Conservation (phyloP, 345 rosid species). For the Hypericum perforatum region DNA sequence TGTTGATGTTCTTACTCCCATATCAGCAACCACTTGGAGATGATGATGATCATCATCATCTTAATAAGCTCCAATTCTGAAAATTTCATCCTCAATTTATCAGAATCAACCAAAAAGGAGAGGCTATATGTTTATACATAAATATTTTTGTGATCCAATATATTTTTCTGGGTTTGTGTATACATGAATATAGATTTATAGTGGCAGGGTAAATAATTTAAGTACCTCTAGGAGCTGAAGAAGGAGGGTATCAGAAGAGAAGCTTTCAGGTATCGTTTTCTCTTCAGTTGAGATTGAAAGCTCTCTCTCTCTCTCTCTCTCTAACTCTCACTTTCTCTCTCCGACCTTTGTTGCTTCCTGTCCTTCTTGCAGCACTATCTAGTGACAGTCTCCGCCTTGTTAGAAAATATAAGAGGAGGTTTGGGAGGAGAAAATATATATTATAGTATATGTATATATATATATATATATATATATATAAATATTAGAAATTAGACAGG, state of each 20-base stretch:
- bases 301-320: constrained; percentile 36
- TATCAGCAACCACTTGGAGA: constrained; percentile 31
- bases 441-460: too few species aligned
- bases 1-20: constrained; percentile 51
- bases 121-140: too few species aligned
- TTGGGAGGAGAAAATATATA: constrained; percentile 9
- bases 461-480: too few species aligned
- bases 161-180: too few species aligned
- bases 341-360: constrained; percentile 14
- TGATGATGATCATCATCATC: constrained; percentile 33
- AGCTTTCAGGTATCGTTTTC: constrained; percentile 60
- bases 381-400: constrained; percentile 8
- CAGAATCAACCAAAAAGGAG: too few species aligned
- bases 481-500: constrained; percentile 15
- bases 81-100: too few species aligned
- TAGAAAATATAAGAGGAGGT: background rate
- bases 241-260: constrained; percentile 29
- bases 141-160: too few species aligned
- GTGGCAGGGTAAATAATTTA: background rate
- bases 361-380: constrained; percentile 11
- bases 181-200: background rate
- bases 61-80: background rate
- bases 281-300: constrained; percentile 31
- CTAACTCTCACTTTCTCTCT: constrained; percentile 31
- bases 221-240: constrained; percentile 21